Evolutionary conservation across 108 stramenopile species (phyloP), one percentile per base, ranked within the genome.

Genomic region (Skeletonema grethae): DNA sequence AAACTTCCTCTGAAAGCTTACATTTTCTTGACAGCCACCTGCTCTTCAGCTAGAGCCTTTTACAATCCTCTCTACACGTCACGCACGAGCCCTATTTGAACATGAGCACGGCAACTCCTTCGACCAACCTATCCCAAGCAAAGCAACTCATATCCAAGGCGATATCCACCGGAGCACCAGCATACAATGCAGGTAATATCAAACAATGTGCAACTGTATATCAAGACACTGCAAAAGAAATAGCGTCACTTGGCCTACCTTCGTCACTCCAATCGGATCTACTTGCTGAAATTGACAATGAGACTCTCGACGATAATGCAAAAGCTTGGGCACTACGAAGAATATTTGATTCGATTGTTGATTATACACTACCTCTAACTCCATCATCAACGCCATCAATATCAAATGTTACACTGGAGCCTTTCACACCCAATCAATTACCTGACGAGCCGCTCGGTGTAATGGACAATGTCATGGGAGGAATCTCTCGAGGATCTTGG

Each of bases 401-500:
- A 7, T 18, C 41, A 28, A 62, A 62, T 0, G 45, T 70, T 34
- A 57, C 57, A 25, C 64, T 77, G 25, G 79, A 85, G 34, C 73
- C 68, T 25, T 85, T 83, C 57, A 76, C 82, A 5, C 22, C 43
- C 4, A 22, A 31, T n/a, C 73, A 76, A 55, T 18, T 85, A 8
- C 79, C 79, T 36, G 4, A 16, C n/a, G 29, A 68, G 16, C 85
- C 85, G n/a, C 41, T 75, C 12, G 48, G 57, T 20, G 67, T 85
- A 22, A 83, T 80, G 68, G 85, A 85, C 61, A 83, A 76, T 58
- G 85, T 85, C 22, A 85, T 85, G 85, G 85, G 85, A 5, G 85
- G 85, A 1, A 46, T 76, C 25, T 85, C 85, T 7, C 36, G 25
- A 28, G 85, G 85, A 32, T 3, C n/a, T 5, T 85, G 82, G 82